Evolutionary conservation across 2,329 filamentous ascomycete genomes (phyloP).

Genomic region (Ceratocystis papillata): DNA sequence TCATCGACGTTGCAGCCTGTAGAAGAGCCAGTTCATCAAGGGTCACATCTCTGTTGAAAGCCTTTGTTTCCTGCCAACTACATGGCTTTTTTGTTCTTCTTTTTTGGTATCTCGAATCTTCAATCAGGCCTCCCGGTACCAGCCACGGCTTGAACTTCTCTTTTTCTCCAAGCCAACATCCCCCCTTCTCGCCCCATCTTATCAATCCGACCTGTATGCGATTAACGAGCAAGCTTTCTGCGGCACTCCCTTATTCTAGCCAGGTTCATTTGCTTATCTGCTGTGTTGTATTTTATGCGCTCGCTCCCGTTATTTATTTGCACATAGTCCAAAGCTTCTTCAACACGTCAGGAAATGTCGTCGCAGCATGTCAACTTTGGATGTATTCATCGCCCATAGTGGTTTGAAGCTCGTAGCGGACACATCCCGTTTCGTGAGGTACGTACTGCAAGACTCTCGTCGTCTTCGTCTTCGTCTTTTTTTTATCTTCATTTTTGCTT

Average conservation of each 20-base stretch:
- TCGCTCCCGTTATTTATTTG: neutral
- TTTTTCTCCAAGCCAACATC: neutral
- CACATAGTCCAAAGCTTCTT: neutral
- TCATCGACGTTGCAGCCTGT: constrained; percentile 20
- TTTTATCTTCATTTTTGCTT: neutral
- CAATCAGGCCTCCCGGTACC: neutral
- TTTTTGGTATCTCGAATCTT: neutral
- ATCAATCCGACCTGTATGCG: constrained; percentile 3
- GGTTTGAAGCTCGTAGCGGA: constrained; percentile 77
- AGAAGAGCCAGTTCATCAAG: neutral
- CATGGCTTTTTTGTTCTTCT: neutral
- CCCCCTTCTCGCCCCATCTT: neutral
- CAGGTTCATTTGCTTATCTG: neutral
- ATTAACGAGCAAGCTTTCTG: neutral
- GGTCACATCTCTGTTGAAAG: neutral
- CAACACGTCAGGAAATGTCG: constrained; percentile 20
- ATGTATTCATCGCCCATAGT: constrained; percentile 85
- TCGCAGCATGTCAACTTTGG: constrained; percentile 34
- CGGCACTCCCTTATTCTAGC: neutral
- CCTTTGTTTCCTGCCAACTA: constrained; percentile 6
- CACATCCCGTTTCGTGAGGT: constrained; percentile 64
- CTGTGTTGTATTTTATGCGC: constrained; percentile 20
- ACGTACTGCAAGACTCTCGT: constrained; percentile 30
- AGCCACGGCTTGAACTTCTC: neutral
- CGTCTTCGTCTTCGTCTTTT: neutral